Evolutionary conservation across 106 monocot species (phyloP).

Genomic region (Iris macrosiphon): DNA sequence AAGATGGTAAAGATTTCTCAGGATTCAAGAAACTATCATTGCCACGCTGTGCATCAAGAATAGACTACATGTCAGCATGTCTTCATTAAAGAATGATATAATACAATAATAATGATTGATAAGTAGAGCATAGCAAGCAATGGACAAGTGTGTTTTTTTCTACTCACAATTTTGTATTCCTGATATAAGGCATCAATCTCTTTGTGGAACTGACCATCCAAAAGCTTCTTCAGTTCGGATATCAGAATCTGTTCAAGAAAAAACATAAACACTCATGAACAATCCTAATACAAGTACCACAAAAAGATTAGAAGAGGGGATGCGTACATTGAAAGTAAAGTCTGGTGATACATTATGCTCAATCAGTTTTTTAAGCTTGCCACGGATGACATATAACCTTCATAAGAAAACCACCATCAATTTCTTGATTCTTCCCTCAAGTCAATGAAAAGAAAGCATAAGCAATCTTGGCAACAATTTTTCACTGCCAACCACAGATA

Average conservation of each 20-base stretch:
- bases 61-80: too few relatives aligned
- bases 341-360: conserved; percentile 39
- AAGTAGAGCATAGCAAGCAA: too few relatives aligned
- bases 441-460: not conserved
- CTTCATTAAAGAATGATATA: too few relatives aligned
- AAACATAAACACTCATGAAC: not conserved
- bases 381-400: conserved; percentile 37
- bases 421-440: not conserved
- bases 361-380: conserved; percentile 45
- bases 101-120: too few relatives aligned
- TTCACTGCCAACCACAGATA: not conserved
- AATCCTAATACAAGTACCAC: not conserved
- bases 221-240: conserved; percentile 28
- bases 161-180: conserved; percentile 17
- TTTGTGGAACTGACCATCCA: conserved; percentile 10
- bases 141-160: too few relatives aligned
- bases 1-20: too few relatives aligned
- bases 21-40: too few relatives aligned
- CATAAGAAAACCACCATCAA: not conserved
- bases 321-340: conserved; percentile 32
- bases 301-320: not conserved
- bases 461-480: not conserved
- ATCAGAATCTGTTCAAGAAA: conserved; percentile 10
- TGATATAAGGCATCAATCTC: conserved; percentile 21
- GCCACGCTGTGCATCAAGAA: too few relatives aligned